Conservation (phyloP, 2,329 filamentous ascomycete species). For the Cladosporium austrohemisphaericum region DNA sequence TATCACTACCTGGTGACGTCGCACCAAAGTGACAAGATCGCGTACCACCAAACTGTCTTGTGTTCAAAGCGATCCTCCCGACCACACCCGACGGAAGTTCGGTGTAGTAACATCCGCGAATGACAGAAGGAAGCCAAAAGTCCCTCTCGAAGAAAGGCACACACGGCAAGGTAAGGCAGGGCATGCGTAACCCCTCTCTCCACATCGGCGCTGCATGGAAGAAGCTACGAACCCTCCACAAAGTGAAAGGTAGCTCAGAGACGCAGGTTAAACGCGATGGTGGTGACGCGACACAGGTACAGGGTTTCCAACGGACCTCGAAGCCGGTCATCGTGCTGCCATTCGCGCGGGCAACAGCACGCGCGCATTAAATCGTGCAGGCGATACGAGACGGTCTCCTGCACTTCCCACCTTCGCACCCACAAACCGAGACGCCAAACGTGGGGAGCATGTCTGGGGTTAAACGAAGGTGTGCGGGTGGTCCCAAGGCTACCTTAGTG, state of each 20-base stretch:
- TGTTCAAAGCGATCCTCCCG: too few relatives aligned
- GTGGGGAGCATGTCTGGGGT: conserved; percentile 6
- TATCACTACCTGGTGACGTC: too few relatives aligned
- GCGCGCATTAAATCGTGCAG: background rate
- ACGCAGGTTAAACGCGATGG: conserved; percentile 2
- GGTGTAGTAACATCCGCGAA: conserved; percentile 2
- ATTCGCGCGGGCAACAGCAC: background rate
- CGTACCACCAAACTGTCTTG: too few relatives aligned
- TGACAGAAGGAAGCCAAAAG: background rate
- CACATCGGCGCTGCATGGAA: conserved; percentile 11
- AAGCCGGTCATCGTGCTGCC: background rate
- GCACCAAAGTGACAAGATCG: too few relatives aligned
- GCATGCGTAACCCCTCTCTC: conserved; percentile 11
- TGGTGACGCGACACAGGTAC: conserved; percentile 1
- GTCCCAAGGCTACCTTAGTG: background rate
- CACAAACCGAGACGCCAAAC: conserved; percentile 5
- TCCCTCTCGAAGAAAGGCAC: background rate
- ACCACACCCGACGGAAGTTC: conserved; percentile 4
- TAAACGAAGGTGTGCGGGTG: conserved; percentile 1
- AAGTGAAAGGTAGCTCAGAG: background rate
- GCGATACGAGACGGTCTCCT: conserved; percentile 1
- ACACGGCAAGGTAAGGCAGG: background rate
- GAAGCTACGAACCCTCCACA: conserved; percentile 10
- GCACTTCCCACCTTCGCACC: background rate
- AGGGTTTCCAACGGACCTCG: background rate